Base-by-base conservation (phyloP, 345 rosid species). In the Eucalyptus cloeziana region DNA sequence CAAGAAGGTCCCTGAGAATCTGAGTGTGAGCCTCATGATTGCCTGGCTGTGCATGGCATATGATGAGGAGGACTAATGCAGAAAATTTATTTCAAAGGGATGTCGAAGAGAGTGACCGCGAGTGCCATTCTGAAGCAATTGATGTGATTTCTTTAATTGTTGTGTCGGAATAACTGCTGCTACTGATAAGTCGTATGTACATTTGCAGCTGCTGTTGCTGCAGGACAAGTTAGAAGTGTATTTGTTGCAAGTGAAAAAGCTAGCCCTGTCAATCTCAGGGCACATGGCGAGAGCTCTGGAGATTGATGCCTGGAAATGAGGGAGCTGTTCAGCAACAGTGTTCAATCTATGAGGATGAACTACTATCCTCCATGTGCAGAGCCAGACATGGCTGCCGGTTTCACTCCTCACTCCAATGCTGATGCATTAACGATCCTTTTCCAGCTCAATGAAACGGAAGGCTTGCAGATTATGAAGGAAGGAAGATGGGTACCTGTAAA, bases 351-450 rank as follows among this genome's bases (percentile, higher is more conserved):
- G 88, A 93, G 94, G 87, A 94, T 94, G 91, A 93, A 93, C 80
- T 93, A 91, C 89, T 93, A 93, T 85, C 94, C 93, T 13, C 90
- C 93, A 45, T 92, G 94, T 81, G 92, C 95, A 24, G 90, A 92
- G 89, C 94, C 94, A 33, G 90, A 92, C 44, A 89, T 80, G 89
- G 87, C 93, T 16, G 90, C 92, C 13, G 91, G 93, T 14, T 91
- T 93, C 79, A 89, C 91, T 79, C 93, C 94, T 54, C 92, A 92
- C 91, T 91, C 92, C 22, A 89, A 92, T 88, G 92, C 91, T 21
- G 89, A n/a, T 87, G 92, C 90, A 40, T 37, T 83, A 19, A 90
- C 85, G 1, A 89, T 92, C 24, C 92, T 89, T 43, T 62, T 79
- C 22, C 91, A 92, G 86, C 87, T 92, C 81, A 86, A 86, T 8